Evolutionary conservation across 768 basidiomycete species (phyloP).

Genomic region (Fibroporia radiculosa): DNA sequence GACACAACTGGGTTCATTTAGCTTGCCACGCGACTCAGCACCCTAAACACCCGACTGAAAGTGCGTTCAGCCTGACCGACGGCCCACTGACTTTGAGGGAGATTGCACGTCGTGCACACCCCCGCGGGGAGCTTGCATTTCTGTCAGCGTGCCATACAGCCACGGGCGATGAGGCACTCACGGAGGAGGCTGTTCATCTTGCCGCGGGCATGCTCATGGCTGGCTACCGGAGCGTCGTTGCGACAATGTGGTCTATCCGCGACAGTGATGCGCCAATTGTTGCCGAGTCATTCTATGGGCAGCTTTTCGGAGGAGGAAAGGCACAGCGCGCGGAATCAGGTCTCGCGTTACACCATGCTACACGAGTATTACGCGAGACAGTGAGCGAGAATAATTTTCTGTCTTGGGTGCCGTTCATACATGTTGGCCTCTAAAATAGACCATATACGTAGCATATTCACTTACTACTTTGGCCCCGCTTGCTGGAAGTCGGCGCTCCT

Average conservation of each 20-base stretch:
- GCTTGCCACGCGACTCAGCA: conserved; percentile 22
- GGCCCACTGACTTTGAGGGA: conserved; percentile 10
- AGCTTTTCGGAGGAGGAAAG: background rate
- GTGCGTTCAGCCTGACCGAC: conserved; percentile 21
- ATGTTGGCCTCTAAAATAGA: too few species aligned
- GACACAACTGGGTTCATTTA: conserved; percentile 20
- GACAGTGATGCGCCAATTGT: conserved; percentile 30
- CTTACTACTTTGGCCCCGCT: too few species aligned
- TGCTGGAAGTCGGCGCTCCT: too few species aligned
- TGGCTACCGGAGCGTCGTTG: conserved; percentile 28
- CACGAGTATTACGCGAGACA: background rate
- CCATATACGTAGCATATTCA: too few species aligned
- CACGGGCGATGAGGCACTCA: conserved; percentile 23
- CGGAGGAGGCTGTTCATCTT: conserved; percentile 33
- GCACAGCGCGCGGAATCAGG: background rate
- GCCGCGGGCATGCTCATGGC: conserved; percentile 33
- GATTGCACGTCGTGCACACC: conserved; percentile 13
- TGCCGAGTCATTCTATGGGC: conserved; percentile 24
- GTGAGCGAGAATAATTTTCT: background rate
- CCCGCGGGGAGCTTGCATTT: conserved; percentile 28
- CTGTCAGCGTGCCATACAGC: conserved; percentile 41
- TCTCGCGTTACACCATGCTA: background rate
- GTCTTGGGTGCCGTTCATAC: background rate
- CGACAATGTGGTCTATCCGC: conserved; percentile 36
- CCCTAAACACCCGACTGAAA: conserved; percentile 17